A percentile compares a stretch with the other conserved stretches of the same genome.
These are phyloP conservation scores for Leccinum pellstonianum DNA, from an alignment of 768 basidiomycete genomes.

Conservation along the genomic window DNA sequence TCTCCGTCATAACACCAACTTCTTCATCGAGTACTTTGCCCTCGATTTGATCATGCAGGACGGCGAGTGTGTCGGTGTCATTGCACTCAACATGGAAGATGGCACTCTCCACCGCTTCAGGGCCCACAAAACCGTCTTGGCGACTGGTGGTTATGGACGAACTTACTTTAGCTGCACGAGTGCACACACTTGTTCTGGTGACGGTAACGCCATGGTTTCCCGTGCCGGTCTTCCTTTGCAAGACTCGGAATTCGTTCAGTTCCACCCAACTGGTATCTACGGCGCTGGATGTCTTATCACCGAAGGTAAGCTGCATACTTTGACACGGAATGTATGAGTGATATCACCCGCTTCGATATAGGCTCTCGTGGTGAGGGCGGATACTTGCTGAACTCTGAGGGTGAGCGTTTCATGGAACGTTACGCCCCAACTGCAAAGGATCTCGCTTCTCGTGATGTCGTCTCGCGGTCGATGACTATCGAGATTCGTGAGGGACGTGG, in stretches of 20 bases:
- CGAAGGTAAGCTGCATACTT: conserved; percentile 59
- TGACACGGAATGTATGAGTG: conserved; percentile 1
- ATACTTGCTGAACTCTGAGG: conserved; percentile 96
- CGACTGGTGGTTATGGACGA: conserved; percentile 97
- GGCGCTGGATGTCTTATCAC: conserved; percentile 99
- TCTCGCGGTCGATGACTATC: conserved; percentile 98
- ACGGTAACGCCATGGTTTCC: conserved; percentile 98
- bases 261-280: conserved; percentile 99
- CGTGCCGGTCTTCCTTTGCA: conserved; percentile 96
- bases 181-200: conserved; percentile 98
- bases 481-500: conserved; percentile 99
- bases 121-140: conserved; percentile 96
- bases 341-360: conserved; percentile 28
- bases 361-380: conserved; percentile 99
- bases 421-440: conserved; percentile 99
- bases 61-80: conserved; percentile 98
- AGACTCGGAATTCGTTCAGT: conserved; percentile 99
- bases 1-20: conserved; percentile 97
- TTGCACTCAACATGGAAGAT: conserved; percentile 99
- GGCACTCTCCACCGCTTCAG: conserved; percentile 99
- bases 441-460: conserved; percentile 98
- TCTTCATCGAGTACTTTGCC: conserved; percentile 99
- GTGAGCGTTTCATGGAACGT: conserved; percentile 99
- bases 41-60: conserved; percentile 98
- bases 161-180: conserved; percentile 98